Base-by-base conservation (phyloP, 768 basidiomycete species). In the Vararia minispora region DNA sequence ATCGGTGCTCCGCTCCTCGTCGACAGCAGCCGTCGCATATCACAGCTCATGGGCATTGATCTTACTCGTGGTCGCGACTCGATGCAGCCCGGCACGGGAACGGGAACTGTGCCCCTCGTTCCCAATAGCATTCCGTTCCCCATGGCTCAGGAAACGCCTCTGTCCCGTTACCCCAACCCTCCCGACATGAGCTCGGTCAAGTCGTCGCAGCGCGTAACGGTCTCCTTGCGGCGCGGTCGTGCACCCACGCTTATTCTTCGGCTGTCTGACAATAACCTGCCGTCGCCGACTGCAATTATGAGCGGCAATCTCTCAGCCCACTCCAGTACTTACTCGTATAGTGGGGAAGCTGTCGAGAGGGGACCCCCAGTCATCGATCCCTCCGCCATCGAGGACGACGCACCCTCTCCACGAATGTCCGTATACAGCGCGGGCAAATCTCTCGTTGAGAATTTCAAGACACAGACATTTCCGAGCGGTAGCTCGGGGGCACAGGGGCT, bases 181-280 rank as follows among this genome's bases (percentile, higher is more conserved):
- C n/a, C n/a, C n/a, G n/a, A n/a, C n/a, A n/a, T n/a, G n/a, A n/a
- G n/a, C n/a, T n/a, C n/a, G n/a, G n/a, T n/a, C n/a, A n/a, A n/a
- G n/a, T n/a, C n/a, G n/a, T n/a, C n/a, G n/a, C n/a, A n/a, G n/a
- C 36, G 13, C 25, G 41, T 48, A 12, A 43, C 45, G 2, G 36
- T 43, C 16, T 12, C 34, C n/a, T 33, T 8, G 13, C 10, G 18
- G 23, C 28, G 12, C 26, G 32, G 31, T 25, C 41, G 29, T 22
- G 41, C 41, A 13, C 45, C 47, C 8, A 47, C 47, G 7, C 47
- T 48, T n/a, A 31, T 42, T 12, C 26, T 48, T 9, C 35, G 33
- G 21, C 35, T 46, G 28, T 38, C 47, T 12, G 18, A 39, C 11
- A 18, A 23, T 21, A 9, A 14, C 16, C 23, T 46, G n/a, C 33